phyloP scores from a whole-genome alignment of 129 eudicot genomes.

The Kitagawia praeruptora region DNA sequence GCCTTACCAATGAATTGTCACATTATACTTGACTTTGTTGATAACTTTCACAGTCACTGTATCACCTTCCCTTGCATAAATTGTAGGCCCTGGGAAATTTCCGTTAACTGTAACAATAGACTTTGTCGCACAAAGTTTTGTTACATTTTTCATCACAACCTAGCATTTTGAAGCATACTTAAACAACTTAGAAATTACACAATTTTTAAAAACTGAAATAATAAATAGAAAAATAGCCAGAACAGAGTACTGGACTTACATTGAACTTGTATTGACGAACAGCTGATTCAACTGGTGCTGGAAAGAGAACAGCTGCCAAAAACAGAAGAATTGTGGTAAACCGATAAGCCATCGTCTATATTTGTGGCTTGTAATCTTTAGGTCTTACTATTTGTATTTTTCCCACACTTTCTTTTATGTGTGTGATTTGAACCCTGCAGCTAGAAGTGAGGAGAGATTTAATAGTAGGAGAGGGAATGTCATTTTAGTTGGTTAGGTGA shows the following conservation, averaged over 20 bases:
- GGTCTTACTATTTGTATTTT: background rate
- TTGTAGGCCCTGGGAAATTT: constrained; percentile 73
- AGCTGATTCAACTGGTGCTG: constrained; percentile 29
- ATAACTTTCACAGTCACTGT: constrained; percentile 41
- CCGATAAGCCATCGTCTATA: constrained; percentile 34
- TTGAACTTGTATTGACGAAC: constrained; percentile 56
- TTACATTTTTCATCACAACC: constrained; percentile 65
- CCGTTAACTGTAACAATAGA: constrained; percentile 71
- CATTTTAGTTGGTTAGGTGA: constrained; percentile 67
- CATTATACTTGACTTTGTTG: constrained; percentile 58
- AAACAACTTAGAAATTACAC: background rate
- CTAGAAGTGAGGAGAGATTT: background rate
- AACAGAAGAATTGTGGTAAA: constrained; percentile 15
- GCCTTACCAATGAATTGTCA: constrained; percentile 68
- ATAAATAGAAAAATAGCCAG: background rate
- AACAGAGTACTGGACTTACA: constrained; percentile 29
- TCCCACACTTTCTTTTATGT: constrained; percentile 5
- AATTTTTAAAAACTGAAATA: background rate
- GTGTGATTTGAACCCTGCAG: constrained; percentile 12
- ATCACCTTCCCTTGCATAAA: constrained; percentile 72
- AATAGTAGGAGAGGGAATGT: constrained; percentile 32
- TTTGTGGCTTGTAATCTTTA: background rate
- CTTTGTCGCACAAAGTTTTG: constrained; percentile 58
- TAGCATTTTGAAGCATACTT: constrained; percentile 3
- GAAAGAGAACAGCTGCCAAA: constrained; percentile 29